Conservation (phyloP, 805 yeast species). For the Wickerhamomyces chaumierensis region DNA sequence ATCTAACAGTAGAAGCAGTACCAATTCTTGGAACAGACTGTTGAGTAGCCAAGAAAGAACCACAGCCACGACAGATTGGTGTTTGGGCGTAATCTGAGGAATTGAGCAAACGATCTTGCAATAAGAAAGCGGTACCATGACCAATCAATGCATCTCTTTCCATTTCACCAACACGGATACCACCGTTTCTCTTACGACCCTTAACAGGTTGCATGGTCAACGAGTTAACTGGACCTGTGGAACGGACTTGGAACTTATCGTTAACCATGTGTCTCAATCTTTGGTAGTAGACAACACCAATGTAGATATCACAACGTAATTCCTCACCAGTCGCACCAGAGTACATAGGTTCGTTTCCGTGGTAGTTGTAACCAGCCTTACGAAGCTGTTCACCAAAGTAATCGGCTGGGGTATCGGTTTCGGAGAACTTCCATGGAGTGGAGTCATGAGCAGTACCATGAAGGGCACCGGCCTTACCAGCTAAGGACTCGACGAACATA, state of each 20-base stretch:
- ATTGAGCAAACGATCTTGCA: conserved; percentile 90
- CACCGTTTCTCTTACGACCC: conserved; percentile 98
- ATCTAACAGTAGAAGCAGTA: conserved; percentile 60
- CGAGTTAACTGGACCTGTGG: conserved; percentile 96
- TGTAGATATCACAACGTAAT: conserved; percentile 86
- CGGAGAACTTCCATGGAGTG: conserved; percentile 92
- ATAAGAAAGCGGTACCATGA: conserved; percentile 90
- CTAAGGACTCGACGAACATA: conserved; percentile 96
- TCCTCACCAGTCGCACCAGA: conserved; percentile 99
- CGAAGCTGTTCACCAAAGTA: conserved; percentile 89
- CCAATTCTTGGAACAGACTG: conserved; percentile 88
- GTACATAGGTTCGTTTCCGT: conserved; percentile 98
- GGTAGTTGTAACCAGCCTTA: conserved; percentile 88
- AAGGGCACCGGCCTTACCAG: conserved; percentile 98
- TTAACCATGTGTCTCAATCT: conserved; percentile 98
- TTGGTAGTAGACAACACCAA: conserved; percentile 96
- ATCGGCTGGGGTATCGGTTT: conserved; percentile 92
- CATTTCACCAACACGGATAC: conserved; percentile 99
- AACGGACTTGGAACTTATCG: conserved; percentile 98
- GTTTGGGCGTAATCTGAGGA: conserved; percentile 94
- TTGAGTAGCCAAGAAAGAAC: conserved; percentile 83
- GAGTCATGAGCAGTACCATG: conserved; percentile 97
- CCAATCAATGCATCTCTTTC: conserved; percentile 98
- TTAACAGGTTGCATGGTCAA: conserved; percentile 99
- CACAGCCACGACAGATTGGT: conserved; percentile 83